Base-by-base conservation (phyloP, 1,284 basidiomycete species). In the Leccinum griseonigrum region DNA sequence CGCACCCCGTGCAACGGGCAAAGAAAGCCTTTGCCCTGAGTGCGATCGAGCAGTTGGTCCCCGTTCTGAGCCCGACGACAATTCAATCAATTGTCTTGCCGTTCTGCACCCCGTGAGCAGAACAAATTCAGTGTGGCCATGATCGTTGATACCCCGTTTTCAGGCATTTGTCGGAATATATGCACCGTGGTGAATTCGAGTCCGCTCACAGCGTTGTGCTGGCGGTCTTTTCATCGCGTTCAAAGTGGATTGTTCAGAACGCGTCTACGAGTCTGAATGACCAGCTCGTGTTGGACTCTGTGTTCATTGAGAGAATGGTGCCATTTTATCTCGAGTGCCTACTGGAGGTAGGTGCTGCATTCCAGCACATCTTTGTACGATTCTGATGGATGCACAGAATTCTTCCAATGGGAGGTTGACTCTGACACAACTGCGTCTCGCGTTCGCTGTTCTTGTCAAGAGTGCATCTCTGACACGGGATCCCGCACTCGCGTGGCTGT, bases 151-250 rank as follows among this genome's bases (percentile, higher is more conserved):
- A 31, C 54, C 14, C 8, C 4, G 22, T 53, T 40, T 60, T 50
- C 66, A 89, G 87, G 50, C 80, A 86, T 69, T 77, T 89, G 26
- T 78, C 76, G 56, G 79, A 86, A 63, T 65, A 83, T n/a, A 73
- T 73, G 14, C 77, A 88, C 62, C 84, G 88, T 36, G 87, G 90
- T 64, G 85, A 83, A 18, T 91, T 84, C 63, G 90, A 92, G 71
- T 88, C 88, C 0, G 83, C 88, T 4, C 90, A 92, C 71, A 91
- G 90, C 3, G 87, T 90, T 32, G 77, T 92, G 56, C 75, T 92
- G 6, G 79, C 89, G 3, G 79, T 90, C 26, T 86, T 91, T 67
- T 82, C 86, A 16, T 79, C 85, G 16, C 81, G 83, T 65, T 83
- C 84, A 0, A 79, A 82, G 62, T 76, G 74, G 40, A 59, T 63